A percentile compares a stretch with the other conserved stretches of the same genome.
phyloP scores from a whole-genome alignment of 345 rosid species.

The Aethionema arabicum region DNA sequence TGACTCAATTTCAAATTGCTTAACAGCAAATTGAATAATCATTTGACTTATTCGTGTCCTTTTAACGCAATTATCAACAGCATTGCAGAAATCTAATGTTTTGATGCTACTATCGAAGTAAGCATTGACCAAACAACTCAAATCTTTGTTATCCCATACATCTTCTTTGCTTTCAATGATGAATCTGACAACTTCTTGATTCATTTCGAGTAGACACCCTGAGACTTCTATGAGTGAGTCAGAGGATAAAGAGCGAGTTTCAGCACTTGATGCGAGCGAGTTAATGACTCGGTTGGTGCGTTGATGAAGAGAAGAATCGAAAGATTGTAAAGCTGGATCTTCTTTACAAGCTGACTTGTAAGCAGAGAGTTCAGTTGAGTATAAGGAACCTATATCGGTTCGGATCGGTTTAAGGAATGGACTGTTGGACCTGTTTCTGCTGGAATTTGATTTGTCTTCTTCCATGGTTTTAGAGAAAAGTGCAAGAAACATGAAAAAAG shows the following conservation, averaged over 20 bases:
- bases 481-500: conserved; percentile 28
- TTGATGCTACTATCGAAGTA: conserved; percentile 71
- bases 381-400: conserved; percentile 37
- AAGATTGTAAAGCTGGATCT: conserved; percentile 68
- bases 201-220: conserved; percentile 69
- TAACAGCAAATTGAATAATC: conserved; percentile 58
- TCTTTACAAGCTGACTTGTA: conserved; percentile 69
- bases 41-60: conserved; percentile 61
- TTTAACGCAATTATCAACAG: conserved; percentile 59
- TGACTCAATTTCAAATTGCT: conserved; percentile 57
- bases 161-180: conserved; percentile 69
- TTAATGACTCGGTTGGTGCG: conserved; percentile 62
- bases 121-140: conserved; percentile 61
- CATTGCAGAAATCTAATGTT: conserved; percentile 73
- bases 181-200: conserved; percentile 68
- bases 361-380: conserved; percentile 52
- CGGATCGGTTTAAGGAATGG: conserved; percentile 27
- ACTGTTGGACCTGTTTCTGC: conserved; percentile 27
- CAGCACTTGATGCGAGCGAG: conserved; percentile 54
- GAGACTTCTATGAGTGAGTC: conserved; percentile 79
- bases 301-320: conserved; percentile 59
- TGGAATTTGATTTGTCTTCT: conserved; percentile 29
- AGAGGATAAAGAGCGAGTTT: conserved; percentile 55
- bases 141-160: conserved; percentile 62
- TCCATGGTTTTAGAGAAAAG: conserved; percentile 38